Evolutionary conservation across 192 early-diverging fungal species (phyloP), one percentile per base, ranked within the genome.

Genomic region (Coemansia sp.): DNA sequence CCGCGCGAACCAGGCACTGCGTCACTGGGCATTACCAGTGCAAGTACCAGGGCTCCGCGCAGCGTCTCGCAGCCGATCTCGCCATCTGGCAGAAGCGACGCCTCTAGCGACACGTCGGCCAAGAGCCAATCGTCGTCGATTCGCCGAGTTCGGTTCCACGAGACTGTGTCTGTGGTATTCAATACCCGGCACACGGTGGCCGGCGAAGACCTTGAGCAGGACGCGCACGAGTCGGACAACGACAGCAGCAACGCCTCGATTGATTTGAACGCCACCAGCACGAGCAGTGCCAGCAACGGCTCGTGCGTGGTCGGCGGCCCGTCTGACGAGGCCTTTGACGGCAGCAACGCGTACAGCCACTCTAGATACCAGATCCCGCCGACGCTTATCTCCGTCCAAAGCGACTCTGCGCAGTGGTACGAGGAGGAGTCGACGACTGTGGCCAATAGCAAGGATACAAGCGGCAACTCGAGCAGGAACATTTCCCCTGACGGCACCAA

Each of bases 131-230:
- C 79, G 45, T 82, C 79, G 11, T 82, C 79, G 1, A 82, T 63
- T 64, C 73, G 79, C 2, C 79, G 70, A 31, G 79, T 82, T 24
- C 54, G 79, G 40, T 82, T 82, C 63, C 73, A 76, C 37, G 79
- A 82, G 31, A 82, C 79, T 2, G 79, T 82, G 38, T 76, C 79
- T 0, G 79, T 82, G 6, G 79, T 82, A 0, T 75, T 82, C 46
- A 82, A 73, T 54, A 67, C 70, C 5, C 45, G 66, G 12, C 63
- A 69, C 29, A 73, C 73, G 4, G 35, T 45, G 2, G 37, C 73
- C 0, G 51, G 51, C 17, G 73, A 72, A 25, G 70, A 82, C 6
- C 64, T 70, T 2, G 37, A 65, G 12, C 39, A 32, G 40, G 62
- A 54, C 6, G 47, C 41, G 5, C 62, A 65, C 20, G 79, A 73